These are phyloP conservation scores for Yarrowia sp. DNA, from an alignment of 805 yeast genomes.

Conservation along the genomic window DNA sequence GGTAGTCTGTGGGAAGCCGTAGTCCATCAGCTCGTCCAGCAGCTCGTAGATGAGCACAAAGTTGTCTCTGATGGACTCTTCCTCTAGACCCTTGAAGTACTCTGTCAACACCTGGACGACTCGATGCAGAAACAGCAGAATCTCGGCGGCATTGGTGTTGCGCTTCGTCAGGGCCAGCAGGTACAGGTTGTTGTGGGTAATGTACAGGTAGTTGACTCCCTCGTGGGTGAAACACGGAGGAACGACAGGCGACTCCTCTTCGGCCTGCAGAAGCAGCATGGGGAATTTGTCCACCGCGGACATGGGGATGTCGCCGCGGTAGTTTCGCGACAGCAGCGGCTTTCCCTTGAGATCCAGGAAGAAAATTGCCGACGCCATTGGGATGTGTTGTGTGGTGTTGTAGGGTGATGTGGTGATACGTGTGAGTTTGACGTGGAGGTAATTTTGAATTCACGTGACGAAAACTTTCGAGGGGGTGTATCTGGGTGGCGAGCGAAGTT, in stretches of 20 bases:
- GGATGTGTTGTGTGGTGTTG: conserved; percentile 13
- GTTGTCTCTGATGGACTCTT: conserved; percentile 67
- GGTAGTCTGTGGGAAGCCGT: conserved; percentile 80
- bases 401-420: not conserved
- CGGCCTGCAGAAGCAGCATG: conserved; percentile 45
- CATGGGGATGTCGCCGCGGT: conserved; percentile 64
- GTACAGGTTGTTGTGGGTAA: conserved; percentile 50
- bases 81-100: conserved; percentile 50
- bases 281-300: conserved; percentile 62
- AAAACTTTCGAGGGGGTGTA: not conserved
- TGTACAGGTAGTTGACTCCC: conserved; percentile 55
- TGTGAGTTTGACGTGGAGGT: conserved; percentile 20
- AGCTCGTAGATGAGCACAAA: conserved; percentile 71
- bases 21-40: conserved; percentile 87
- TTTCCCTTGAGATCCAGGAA: conserved; percentile 66
- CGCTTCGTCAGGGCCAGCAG: conserved; percentile 37
- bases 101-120: conserved; percentile 45
- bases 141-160: conserved; percentile 52
- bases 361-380: conserved; percentile 66
- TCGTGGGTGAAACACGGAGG: conserved; percentile 48
- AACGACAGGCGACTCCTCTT: conserved; percentile 38
- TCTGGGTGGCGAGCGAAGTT: not conserved
- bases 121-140: conserved; percentile 53
- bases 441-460: conserved; percentile 3
- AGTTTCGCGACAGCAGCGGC: conserved; percentile 64